Base-by-base conservation (phyloP, 208 protist genomes). In the Wallacemonas sp. region DNA sequence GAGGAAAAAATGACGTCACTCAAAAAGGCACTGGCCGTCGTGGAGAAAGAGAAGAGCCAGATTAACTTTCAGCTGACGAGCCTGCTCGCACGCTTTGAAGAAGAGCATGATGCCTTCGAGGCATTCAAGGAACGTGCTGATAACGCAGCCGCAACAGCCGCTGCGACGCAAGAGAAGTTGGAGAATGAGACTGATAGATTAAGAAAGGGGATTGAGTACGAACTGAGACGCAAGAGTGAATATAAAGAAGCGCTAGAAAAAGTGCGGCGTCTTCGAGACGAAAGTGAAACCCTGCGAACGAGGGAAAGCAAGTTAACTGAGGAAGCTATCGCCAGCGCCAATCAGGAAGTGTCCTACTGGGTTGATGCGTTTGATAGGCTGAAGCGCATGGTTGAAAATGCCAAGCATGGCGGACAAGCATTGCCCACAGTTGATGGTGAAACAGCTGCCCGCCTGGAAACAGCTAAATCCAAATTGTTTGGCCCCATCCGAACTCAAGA, bases 221-320 rank as follows among this genome's bases (percentile, higher is more conserved):
- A 93, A 64, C 33, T 91, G 26, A 63, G 61, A 27, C 70, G 90
- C 0, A 95, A 95, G 62, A 65, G 62, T 17, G 86, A 93, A 54
- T 95, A 95, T 69, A 95, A 95, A 42, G 17, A 55, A 24, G 90
- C 90, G 12, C 58, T 95, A 19, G 80, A 85, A 27, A 72, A 80
- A 38, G 46, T 89, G 5, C 89, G 88, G 36, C 38, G 68, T 2
- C 80, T 89, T 26, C 79, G 83, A 21, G 67, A 77, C 8, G 86
- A 93, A 62, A 79, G 73, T 22, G 86, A 93, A n/a, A 68, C 65
- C 3, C 72, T 72, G 38, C 76, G 90, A 28, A 66, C 60, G 42
- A 74, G 62, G 11, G 86, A 95, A 59, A 85, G 86, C 34, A 68
- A 75, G 30, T 64, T 77, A 17, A 82, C 82, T 19, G 62, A 67